Evolutionary conservation across 2,329 filamentous ascomycete genomes (phyloP), one percentile per base, ranked within the genome.

Genomic region (Geosmithia putterillii): DNA sequence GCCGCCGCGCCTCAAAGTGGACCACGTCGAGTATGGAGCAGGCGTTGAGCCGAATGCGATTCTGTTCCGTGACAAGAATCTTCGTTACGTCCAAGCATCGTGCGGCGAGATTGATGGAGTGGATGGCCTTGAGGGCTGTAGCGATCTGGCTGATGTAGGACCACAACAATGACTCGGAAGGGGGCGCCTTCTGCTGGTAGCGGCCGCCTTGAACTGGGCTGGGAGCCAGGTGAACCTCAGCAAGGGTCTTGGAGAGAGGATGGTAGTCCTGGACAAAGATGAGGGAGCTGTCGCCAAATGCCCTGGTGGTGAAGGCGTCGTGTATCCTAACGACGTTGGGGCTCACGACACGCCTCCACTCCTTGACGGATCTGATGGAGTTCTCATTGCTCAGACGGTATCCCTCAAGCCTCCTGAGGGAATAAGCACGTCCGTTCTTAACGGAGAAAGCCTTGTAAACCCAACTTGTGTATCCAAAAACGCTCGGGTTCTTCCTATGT

Each of bases 251-350:
- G 2, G 90, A 86, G 18, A 92, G 71, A 1, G 92, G 90, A 55
- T 92, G 86, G 56, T 95, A 98, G 59, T 94, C 87, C 48, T 87
- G 92, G 20, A 94, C 88, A 54, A 98, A 84, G 41, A 98, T 83
- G 44, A 98, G 73, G 3, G 92, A 96, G 62, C 86, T 94, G 59
- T 96, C 92, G 44, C 87, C 86, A 60, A 98, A 98, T 21, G 83
- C 86, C 47, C 88, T 74, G 12, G 87, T 94, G 1, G 92, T 98
- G 55, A 98, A 98, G 1, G 86, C 87, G 61, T 95, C 88, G 54
- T 94, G 81, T 8, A 94, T 77, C 1, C 82, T 83, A 23, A 96
- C 90, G 18, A 96, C 77, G 50, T 79, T 86, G 45, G 81, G 83
- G 54, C 83, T 90, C 55, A 77, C 75, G 41, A 98, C 76, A 46